Base-by-base conservation (phyloP, 2,329 filamentous ascomycete species). In the Nannizziopsis arthrosporioides region DNA sequence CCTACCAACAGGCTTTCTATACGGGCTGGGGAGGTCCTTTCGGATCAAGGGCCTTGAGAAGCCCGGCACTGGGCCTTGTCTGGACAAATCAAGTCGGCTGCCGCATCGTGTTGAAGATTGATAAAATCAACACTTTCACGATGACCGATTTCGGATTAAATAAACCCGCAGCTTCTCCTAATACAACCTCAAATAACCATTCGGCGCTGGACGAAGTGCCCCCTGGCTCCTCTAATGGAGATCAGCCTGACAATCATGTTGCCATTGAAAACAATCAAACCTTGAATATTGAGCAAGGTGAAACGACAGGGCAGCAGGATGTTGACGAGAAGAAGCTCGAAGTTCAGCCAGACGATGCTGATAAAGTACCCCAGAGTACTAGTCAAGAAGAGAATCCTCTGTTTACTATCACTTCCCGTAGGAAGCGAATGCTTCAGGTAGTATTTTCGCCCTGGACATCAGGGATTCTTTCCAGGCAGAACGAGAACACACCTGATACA, bases 1-100 rank as follows among this genome's bases (percentile, higher is more conserved):
- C 93, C 57, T 85, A 95, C 65, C 90, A 96, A 66, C 87, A 95
- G 63, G 78, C 85, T 38, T 95, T 89, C 78, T 94, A 95, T 67
- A 93, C 89, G 3, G 89, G 92, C 54, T 95, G 92, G 90, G 88
- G 90, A 17, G 85, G 94, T 63, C 73, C 80, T 48, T 69, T 74
- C 12, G 58, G 36, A 7, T 34, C 34, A 35, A 6, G 52, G 54
- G 12, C 53, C 51, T 19, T 47, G 48, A 96, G 95, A 67, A 94
- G 85, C 0, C 90, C 90, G 0, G 85, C 85, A 5, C 68, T 96
- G 18, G 90, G 90, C 0, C 73, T 94, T 6, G 83, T 93, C 9
- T 96, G 90, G 90, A 81, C 86, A 2, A 90, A 88, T 27, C 89
- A 95, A 69, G 80, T 95, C 42, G 80, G 85, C 1, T 82, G 81